Evolutionary conservation across 495 filamentous ascomycete genomes (phyloP).

Genomic region (Podospora tetraspora): DNA sequence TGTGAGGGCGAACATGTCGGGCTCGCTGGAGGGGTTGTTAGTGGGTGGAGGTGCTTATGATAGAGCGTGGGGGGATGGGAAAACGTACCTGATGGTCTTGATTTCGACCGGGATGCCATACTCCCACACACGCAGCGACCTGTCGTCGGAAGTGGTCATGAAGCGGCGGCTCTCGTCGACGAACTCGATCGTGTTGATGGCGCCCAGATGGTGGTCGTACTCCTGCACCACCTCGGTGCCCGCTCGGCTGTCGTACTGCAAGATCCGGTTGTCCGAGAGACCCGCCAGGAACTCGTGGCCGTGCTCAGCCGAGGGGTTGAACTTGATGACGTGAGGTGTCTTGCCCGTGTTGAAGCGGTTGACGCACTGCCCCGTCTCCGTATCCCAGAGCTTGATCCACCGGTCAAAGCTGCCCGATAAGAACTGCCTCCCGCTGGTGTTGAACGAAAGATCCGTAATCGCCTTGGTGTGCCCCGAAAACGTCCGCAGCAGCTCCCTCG

Average conservation of each 20-base stretch:
- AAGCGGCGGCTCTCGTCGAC: conserved; percentile 92
- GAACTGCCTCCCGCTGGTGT: conserved; percentile 74
- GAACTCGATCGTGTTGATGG: conserved; percentile 97
- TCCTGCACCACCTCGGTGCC: conserved; percentile 80
- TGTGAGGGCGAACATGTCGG: conserved; percentile 92
- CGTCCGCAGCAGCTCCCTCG: conserved; percentile 78
- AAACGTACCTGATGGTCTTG: conserved; percentile 35
- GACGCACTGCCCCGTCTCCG: conserved; percentile 84
- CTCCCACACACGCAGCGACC: conserved; percentile 93
- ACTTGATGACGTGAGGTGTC: conserved; percentile 89
- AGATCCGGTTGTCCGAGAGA: conserved; percentile 97
- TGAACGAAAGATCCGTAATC: conserved; percentile 86
- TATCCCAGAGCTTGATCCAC: conserved; percentile 96
- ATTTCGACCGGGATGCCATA: conserved; percentile 85
- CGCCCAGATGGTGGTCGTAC: conserved; percentile 95
- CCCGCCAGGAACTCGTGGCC: conserved; percentile 89
- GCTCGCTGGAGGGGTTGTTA: conserved; percentile 87
- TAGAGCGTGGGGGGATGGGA: background rate
- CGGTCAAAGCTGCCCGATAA: conserved; percentile 89
- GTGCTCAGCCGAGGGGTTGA: conserved; percentile 74
- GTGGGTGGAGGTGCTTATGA: conserved; percentile 33
- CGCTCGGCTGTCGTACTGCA: conserved; percentile 89
- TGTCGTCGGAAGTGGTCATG: conserved; percentile 96
- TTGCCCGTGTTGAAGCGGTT: conserved; percentile 85
- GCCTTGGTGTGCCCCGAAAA: conserved; percentile 88